These are phyloP conservation scores for Calophaca sinica DNA, from an alignment of 306 rosid genomes.

Conservation along the genomic window DNA sequence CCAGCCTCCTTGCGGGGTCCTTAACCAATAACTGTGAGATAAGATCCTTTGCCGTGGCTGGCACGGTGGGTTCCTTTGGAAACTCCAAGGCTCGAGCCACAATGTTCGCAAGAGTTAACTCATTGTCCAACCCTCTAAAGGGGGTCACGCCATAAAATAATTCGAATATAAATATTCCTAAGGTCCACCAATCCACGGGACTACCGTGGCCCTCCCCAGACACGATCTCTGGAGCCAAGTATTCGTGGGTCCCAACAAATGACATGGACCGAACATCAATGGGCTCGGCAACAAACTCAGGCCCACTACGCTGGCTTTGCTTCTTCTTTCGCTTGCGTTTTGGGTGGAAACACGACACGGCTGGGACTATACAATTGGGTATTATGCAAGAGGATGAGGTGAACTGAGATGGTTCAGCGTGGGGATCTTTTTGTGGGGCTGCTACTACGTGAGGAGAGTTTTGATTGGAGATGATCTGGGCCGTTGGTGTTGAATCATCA, in stretches of 20 bases:
- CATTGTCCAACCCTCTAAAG: slow-evolving; percentile 61
- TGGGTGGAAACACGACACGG: slow-evolving; percentile 64
- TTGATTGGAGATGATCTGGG: slow-evolving; percentile 55
- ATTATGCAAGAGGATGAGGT: slow-evolving; percentile 62
- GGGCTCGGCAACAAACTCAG: slow-evolving; percentile 68
- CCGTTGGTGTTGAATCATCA: slow-evolving; percentile 55
- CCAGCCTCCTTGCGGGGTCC: slow-evolving; percentile 59
- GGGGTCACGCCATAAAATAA: slow-evolving; percentile 64
- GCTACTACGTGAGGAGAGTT: slow-evolving; percentile 46
- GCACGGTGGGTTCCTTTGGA: slow-evolving; percentile 64
- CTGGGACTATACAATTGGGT: slow-evolving; percentile 66
- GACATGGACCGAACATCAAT: slow-evolving; percentile 65
- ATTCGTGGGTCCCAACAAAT: slow-evolving; percentile 72
- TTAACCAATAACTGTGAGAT: slow-evolving; percentile 59
- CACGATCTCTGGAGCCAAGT: slow-evolving; percentile 69
- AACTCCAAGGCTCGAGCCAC: slow-evolving; percentile 75
- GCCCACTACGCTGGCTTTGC: slow-evolving; percentile 50
- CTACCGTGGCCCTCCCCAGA: slow-evolving; percentile 69
- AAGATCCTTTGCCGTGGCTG: slow-evolving; percentile 62
- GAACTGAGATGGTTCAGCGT: slow-evolving; percentile 45
- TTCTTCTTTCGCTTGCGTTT: slow-evolving; percentile 70
- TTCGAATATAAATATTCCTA: slow-evolving; percentile 64
- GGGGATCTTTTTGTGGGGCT: slow-evolving; percentile 47
- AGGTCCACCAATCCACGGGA: slow-evolving; percentile 72
- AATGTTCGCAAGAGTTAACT: slow-evolving; percentile 62